Evolutionary conservation across 805 yeast genomes (phyloP), one percentile per base, ranked within the genome.

Genomic region (Wickerhamia fluorescens): DNA sequence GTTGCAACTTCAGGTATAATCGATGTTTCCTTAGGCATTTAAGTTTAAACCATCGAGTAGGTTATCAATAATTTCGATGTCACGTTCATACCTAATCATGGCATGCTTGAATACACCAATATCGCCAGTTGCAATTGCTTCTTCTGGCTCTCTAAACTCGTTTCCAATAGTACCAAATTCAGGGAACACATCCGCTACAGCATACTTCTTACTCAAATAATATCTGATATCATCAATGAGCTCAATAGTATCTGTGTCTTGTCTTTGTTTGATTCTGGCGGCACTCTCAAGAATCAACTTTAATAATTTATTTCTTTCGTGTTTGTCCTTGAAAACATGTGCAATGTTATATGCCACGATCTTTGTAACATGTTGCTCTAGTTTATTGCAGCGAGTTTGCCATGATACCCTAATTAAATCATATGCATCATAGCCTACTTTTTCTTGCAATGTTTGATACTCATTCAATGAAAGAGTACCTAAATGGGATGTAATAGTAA

Each of bases 211-310:
- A 8, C 58, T 44, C 25, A 83, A 50, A 38, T 75, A 78, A 49
- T 68, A 83, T 38, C 87, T 60, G 7, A 83, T 76, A 54, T 82
- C 94, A 51, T 82, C 94, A 16, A 83, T 61, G 40, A 83, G 57
- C 43, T 83, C 94, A 45, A 83, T 78, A 1, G 89, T 78, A 54
- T 83, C 94, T 0, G 82, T 78, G 35, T 75, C 84, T 40, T 83
- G 76, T 45, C 92, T 66, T 10, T 49, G 53, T 13, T 66, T 44
- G 28, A 83, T 80, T 41, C 84, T 56, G 10, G 44, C 38, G 0
- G 89, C 79, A 45, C 73, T 64, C 38, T 61, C 65, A 28, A 36
- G 41, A n/a, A 61, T 47, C 12, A 58, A 36, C 6, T 22, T 24
- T 6, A 36, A 28, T 11, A 58, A 31, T 25, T 29, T 16, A 1